Percentiles rank a stretch among this genome's conserved stretches.
phyloP scores from a whole-genome alignment of 2,329 filamentous ascomycete species.

The Botrytis sinoallii region DNA sequence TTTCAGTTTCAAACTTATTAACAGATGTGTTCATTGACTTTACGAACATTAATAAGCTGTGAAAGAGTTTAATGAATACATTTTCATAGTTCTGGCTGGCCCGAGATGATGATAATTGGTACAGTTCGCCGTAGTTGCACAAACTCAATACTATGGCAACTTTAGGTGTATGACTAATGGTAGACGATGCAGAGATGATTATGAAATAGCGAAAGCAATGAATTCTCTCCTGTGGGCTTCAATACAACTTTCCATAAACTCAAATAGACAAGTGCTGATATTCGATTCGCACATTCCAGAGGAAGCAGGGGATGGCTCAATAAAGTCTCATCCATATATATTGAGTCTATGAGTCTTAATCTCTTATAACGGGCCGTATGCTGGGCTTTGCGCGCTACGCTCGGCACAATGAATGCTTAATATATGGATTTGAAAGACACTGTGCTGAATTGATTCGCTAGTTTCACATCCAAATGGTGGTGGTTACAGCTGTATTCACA shows the following conservation, averaged over 20 bases:
- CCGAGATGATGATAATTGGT: background rate
- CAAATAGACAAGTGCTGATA: background rate
- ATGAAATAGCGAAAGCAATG: background rate
- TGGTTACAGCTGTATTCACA: background rate
- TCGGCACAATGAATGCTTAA: background rate
- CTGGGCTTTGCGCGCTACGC: background rate
- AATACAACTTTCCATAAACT: background rate
- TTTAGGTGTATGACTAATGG: background rate
- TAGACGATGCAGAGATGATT: background rate
- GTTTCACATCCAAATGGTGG: background rate
- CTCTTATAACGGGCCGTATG: background rate
- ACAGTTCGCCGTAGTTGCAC: background rate
- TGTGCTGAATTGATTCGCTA: background rate
- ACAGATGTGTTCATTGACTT: too few relatives aligned
- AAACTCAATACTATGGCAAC: background rate
- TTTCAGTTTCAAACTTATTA: background rate
- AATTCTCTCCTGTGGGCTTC: background rate
- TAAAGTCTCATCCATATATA: background rate
- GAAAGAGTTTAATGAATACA: background rate
- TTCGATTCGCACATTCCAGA: background rate
- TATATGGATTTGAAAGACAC: background rate
- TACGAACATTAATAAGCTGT: background rate
- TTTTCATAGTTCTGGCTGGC: background rate
- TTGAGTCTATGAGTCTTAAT: background rate
- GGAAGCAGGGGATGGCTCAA: background rate